Evolutionary conservation across 352 stramenopile species (phyloP).

Genomic region (Globisporangium perplexum): DNA sequence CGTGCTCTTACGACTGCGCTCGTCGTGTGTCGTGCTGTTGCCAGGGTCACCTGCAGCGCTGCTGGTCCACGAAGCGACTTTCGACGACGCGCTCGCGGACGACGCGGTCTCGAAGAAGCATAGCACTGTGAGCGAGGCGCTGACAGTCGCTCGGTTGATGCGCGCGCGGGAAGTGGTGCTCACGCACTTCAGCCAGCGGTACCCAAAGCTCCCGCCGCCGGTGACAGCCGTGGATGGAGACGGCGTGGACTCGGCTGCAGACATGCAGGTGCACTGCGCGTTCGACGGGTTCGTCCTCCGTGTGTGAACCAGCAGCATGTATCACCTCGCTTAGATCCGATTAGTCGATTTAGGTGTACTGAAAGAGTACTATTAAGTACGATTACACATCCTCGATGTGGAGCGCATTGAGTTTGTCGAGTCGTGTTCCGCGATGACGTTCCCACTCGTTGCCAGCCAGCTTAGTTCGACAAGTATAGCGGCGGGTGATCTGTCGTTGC

Average conservation of each 20-base stretch:
- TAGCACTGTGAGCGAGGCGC: conserved; percentile 90
- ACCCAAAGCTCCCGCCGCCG: conserved; percentile 48
- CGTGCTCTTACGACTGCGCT: background rate
- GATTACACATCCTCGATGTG: no score
- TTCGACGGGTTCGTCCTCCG: conserved; percentile 10
- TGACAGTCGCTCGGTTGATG: conserved; percentile 70
- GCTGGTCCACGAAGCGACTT: conserved; percentile 97
- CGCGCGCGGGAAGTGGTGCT: conserved; percentile 87
- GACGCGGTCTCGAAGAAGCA: conserved; percentile 93
- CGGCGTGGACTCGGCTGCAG: background rate
- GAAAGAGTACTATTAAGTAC: no score
- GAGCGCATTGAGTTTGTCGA: no score
- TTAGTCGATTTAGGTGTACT: no score
- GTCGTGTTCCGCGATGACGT: no score
- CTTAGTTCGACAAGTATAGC: no score
- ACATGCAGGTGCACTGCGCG: conserved; percentile 10
- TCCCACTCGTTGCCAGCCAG: no score
- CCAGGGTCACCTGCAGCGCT: conserved; percentile 54
- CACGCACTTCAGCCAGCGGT: conserved; percentile 93
- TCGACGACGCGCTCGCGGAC: conserved; percentile 93
- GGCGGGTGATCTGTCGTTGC: no score
- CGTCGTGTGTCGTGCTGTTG: background rate
- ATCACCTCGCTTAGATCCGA: no score
- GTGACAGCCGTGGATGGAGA: background rate
- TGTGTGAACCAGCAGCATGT: background rate